Evolutionary conservation across 352 stramenopile genomes (phyloP), one percentile per base, ranked within the genome.

Genomic region (Phytophthora pisi): DNA sequence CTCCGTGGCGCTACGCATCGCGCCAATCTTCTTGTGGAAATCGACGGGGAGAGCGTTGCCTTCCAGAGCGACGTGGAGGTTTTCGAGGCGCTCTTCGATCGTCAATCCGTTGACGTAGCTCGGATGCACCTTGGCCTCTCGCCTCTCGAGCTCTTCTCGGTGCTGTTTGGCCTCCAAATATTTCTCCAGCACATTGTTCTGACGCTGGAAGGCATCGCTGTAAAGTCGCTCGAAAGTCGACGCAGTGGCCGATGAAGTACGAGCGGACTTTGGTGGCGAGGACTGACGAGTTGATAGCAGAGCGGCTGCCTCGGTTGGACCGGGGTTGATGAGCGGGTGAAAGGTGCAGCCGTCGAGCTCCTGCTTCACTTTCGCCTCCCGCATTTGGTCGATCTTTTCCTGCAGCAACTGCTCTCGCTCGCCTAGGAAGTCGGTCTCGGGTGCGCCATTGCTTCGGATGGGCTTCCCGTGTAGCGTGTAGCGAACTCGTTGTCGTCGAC

Each of bases 321-420:
- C 24, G 38, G 53, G 65, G 23, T 75, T 72, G 46, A 86, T 78
- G 0, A 26, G 59, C 18, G 81, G 81, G 20, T 78, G 76, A 61
- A 90, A 90, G 5, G 81, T 90, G 51, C 81, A 90, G 26, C 84
- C 68, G 15, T 76, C 70, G 4, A 88, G 30, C 36, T 88, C 81
- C 15, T 74, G 40, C 9, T 74, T 43, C 18, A 74, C 47, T 57
- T 88, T 80, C 4, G 36, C 59, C n/a, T 68, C 61, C 0, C 75
- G 77, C 56, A 90, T 49, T 51, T 74, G 58, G 5, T 63, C 51
- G 2, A 90, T 24, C n/a, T 58, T 77, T 13, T 70, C 58, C 34
- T 72, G 36, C 3, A 73, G 18, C 0, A 56, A 34, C 8, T 40
- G 66, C 40, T 84, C 62, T 24, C 79, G 77, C 52, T 80, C 60